Percentiles rank a stretch among this genome's conserved stretches.
These are phyloP conservation scores for Neurospora sp. DNA, from an alignment of 495 filamentous ascomycete species.

Conservation along the genomic window DNA sequence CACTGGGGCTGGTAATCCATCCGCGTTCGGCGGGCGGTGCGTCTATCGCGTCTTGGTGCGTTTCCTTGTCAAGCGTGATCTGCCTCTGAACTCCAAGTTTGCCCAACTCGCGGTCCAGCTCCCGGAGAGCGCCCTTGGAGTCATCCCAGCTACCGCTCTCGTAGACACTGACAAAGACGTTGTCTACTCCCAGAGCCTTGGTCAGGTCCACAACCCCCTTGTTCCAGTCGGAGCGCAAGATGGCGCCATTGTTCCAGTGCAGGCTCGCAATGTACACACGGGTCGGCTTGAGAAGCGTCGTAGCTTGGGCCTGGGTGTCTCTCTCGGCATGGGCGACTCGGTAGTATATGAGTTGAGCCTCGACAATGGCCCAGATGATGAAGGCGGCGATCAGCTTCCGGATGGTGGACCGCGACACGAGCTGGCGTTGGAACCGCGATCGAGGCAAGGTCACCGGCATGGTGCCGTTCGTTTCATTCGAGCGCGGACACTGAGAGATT, in stretches of 20 bases:
- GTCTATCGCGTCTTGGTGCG: slow-evolving; percentile 47
- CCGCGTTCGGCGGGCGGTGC: slow-evolving; percentile 34
- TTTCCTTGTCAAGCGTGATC: slow-evolving; percentile 44
- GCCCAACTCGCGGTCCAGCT: slow-evolving; percentile 47
- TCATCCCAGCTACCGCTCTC: slow-evolving; percentile 67
- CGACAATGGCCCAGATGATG: slow-evolving; percentile 18
- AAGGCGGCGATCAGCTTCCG: slow-evolving; percentile 14
- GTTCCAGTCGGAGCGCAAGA: slow-evolving; percentile 55
- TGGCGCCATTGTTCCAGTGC: slow-evolving; percentile 60
- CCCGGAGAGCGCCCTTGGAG: slow-evolving; percentile 52
- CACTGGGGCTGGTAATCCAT: slow-evolving; percentile 46
- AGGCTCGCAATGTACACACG: slow-evolving; percentile 56
- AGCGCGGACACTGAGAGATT: background rate
- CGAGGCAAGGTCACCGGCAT: slow-evolving; percentile 5
- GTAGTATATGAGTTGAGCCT: slow-evolving; percentile 22
- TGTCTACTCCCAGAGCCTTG: slow-evolving; percentile 46
- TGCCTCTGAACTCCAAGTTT: slow-evolving; percentile 40
- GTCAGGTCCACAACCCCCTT: slow-evolving; percentile 46
- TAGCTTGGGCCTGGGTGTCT: slow-evolving; percentile 2
- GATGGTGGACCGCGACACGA: slow-evolving; percentile 15
- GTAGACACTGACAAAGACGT: slow-evolving; percentile 59
- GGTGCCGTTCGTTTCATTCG: slow-evolving; percentile 10
- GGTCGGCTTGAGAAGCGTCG: slow-evolving; percentile 2
- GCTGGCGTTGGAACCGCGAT: slow-evolving; percentile 13
- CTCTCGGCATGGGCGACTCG: slow-evolving; percentile 16